Base-by-base conservation (phyloP, 805 yeast genomes). In the Sugiyamaella valdiviana region DNA sequence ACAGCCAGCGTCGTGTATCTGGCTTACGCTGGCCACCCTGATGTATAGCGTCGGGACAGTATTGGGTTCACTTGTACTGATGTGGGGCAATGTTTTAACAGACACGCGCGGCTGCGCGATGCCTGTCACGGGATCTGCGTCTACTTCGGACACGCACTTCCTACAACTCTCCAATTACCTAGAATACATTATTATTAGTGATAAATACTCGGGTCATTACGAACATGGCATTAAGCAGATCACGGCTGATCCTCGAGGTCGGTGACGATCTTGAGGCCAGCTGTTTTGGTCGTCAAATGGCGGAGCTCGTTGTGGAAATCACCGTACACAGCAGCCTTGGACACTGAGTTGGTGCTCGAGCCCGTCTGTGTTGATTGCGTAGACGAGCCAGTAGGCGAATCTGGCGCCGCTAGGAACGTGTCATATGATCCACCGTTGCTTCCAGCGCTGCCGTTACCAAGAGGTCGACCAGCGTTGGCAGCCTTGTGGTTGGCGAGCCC, bases 211-310 rank as follows among this genome's bases (percentile, higher is more conserved):
- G 10, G 3, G 32, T 6, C 39, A 19, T 21, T 39, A 20, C 12
- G 17, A 5, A n/a, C 29, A 20, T 10, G 16, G 42, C 29, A 24
- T 16, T 41, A 29, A 22, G 24, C n/a, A 24, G 36, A 24, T 24
- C 44, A 39, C 36, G 36, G 17, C 45, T 36, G 26, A 17, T 52
- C 49, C 37, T 50, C 55, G 23, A 57, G 36, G 35, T 57, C 53
- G 3, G 60, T 57, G 20, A 50, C 54, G 14, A 57, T 44, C 38
- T 52, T 54, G 20, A 57, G 45, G 2, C 58, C 58, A 7, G 59
- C 58, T 2, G 61, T 57, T 42, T 57, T 57, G 35, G 54, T 47
- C 5, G 58, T 50, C 37, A 57, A 29, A 36, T 55, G 57, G 9
- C 54, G 36, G 21, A 54, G 16, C 17, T 53, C 58, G 32, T 32